Conservation (phyloP, 495 filamentous ascomycete genomes). For the Penicillium taxi region DNA sequence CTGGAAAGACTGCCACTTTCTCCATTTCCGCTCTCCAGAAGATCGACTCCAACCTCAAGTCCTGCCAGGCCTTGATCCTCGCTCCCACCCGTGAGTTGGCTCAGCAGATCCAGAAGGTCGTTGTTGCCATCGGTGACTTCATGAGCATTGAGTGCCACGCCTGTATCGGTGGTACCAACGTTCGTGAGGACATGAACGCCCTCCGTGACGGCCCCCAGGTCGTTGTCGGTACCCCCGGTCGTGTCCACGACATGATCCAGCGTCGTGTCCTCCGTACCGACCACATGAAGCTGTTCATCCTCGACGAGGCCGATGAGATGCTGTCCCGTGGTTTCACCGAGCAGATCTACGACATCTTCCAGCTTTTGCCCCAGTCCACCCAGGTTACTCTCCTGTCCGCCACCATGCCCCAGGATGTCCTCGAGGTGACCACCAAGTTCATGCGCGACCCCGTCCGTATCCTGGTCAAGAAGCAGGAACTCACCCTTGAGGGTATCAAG, state of each 20-base stretch:
- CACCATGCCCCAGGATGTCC: slow-evolving; percentile 96
- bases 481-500: slow-evolving; percentile 98
- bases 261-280: slow-evolving; percentile 88
- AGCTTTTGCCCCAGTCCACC: slow-evolving; percentile 91
- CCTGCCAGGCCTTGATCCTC: slow-evolving; percentile 91
- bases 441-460: slow-evolving; percentile 99
- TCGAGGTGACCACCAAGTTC: slow-evolving; percentile 99
- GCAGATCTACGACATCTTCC: slow-evolving; percentile 99
- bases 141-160: slow-evolving; percentile 99
- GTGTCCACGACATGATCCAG: slow-evolving; percentile 99
- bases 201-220: slow-evolving; percentile 94
- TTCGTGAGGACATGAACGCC: slow-evolving; percentile 95
- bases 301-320: slow-evolving; percentile 98
- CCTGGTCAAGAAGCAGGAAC: slow-evolving; percentile 97
- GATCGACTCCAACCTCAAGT: slow-evolving; percentile 87
- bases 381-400: slow-evolving; percentile 96
- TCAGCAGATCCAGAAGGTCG: slow-evolving; percentile 98
- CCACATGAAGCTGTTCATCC: slow-evolving; percentile 98
- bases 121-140: slow-evolving; percentile 97
- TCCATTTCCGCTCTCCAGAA: slow-evolving; percentile 97
- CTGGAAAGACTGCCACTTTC: slow-evolving; percentile 98
- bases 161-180: slow-evolving; percentile 96
- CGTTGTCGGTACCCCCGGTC: slow-evolving; percentile 92
- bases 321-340: slow-evolving; percentile 95
- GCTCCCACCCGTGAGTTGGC: slow-evolving; percentile 96